Conservation (phyloP, 2,329 filamentous ascomycete species). For the Colletotrichum zoysiae region DNA sequence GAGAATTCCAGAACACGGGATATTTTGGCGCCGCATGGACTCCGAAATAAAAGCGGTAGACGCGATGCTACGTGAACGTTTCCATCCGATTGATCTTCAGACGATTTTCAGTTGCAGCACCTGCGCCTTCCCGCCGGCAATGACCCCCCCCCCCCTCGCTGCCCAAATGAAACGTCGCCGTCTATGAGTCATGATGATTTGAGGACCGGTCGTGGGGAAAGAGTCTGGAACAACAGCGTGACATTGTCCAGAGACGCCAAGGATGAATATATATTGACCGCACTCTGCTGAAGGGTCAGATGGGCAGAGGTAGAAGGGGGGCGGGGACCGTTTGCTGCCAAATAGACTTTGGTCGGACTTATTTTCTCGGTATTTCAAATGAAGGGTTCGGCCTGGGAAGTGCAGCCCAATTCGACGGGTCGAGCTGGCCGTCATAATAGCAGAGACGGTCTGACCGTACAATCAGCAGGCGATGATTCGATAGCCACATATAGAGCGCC, state of each 20-base stretch:
- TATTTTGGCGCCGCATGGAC: neutral
- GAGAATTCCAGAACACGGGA: neutral
- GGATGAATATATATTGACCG: no score
- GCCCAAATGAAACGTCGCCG: neutral
- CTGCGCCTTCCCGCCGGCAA: neutral
- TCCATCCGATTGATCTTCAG: neutral
- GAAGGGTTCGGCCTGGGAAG: neutral
- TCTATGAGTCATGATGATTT: neutral
- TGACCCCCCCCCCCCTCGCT: neutral
- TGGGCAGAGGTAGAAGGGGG: no score
- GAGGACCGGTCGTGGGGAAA: neutral
- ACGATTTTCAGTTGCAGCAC: neutral
- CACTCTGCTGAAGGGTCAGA: no score
- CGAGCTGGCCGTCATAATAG: no score
- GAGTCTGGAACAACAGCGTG: rapidly evolving
- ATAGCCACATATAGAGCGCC: neutral
- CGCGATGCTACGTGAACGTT: neutral
- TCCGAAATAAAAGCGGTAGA: neutral
- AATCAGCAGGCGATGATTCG: no score
- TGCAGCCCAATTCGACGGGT: neutral
- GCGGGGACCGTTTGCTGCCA: no score
- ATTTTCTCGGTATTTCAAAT: neutral
- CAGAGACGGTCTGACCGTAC: neutral
- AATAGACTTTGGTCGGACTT: no score
- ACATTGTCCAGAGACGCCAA: no score